A percentile compares a stretch with the other conserved stretches of the same genome.
Conservation (phyloP, 2,329 filamentous ascomycete genomes). For the Purpureocillium lavendulum region DNA sequence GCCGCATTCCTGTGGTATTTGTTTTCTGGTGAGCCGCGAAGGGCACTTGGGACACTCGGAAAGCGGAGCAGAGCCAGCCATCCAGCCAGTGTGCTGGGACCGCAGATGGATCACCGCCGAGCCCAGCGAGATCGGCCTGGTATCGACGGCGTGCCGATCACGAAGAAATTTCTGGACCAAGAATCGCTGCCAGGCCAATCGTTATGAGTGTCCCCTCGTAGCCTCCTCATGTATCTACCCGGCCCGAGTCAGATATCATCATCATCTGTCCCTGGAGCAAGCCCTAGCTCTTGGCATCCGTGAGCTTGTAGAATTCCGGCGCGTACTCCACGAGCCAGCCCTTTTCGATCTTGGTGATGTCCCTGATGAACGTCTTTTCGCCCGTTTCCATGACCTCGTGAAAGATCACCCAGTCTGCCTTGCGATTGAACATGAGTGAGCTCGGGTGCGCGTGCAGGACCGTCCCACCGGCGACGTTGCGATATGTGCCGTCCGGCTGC, state of each 20-base stretch:
- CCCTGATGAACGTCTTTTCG: constrained; percentile 81
- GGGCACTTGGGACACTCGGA: not conserved
- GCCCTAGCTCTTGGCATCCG: constrained; percentile 16
- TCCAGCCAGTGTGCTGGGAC: too few species aligned
- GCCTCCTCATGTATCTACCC: too few species aligned
- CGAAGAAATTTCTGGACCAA: too few species aligned
- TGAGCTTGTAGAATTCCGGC: constrained; percentile 68
- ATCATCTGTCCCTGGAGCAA: not conserved
- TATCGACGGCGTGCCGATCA: too few species aligned
- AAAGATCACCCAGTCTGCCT: constrained; percentile 94
- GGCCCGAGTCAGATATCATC: too few species aligned
- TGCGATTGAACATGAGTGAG: constrained; percentile 91
- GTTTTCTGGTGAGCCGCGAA: too few species aligned
- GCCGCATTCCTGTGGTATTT: too few species aligned
- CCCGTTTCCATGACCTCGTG: constrained; percentile 87
- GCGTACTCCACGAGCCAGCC: constrained; percentile 87
- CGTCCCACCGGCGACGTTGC: constrained; percentile 71
- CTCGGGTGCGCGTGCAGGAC: constrained; percentile 82
- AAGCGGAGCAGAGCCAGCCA: too few species aligned
- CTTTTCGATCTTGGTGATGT: constrained; percentile 90
- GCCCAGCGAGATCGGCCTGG: too few species aligned
- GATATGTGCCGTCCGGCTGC: constrained; percentile 87
- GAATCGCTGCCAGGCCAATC: too few species aligned
- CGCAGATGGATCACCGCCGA: too few species aligned
- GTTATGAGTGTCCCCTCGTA: too few species aligned